These are phyloP conservation scores for Wickerhamomyces canadensis DNA, from an alignment of 805 yeast species.

Conservation along the genomic window DNA sequence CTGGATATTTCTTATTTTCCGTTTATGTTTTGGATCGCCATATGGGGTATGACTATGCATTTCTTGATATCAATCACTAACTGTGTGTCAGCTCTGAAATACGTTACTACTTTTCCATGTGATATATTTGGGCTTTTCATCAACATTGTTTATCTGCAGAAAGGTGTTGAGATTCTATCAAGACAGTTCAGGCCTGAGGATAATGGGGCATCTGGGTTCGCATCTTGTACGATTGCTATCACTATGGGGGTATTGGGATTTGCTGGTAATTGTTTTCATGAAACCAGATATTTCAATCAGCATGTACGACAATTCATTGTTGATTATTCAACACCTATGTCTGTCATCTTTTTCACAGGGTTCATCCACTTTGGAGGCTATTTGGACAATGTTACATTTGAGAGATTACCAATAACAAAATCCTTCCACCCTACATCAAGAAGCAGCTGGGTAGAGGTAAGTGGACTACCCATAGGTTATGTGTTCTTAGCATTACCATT, in stretches of 20 bases:
- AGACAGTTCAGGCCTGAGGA: slow-evolving; percentile 53
- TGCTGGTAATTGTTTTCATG: slow-evolving; percentile 43
- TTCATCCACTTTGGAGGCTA: slow-evolving; percentile 88
- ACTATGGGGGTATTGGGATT: slow-evolving; percentile 76
- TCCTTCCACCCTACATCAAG: slow-evolving; percentile 70
- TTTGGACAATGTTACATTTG: slow-evolving; percentile 49
- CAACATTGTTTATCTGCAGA: slow-evolving; percentile 80
- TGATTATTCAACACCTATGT: slow-evolving; percentile 81
- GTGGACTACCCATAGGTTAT: slow-evolving; percentile 49
- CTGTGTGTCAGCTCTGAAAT: slow-evolving; percentile 57
- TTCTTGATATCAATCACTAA: slow-evolving; percentile 65
- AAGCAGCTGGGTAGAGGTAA: slow-evolving; percentile 35
- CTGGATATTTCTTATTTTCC: slow-evolving; percentile 51
- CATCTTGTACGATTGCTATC: slow-evolving; percentile 68
- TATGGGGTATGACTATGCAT: slow-evolving; percentile 88
- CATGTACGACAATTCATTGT: slow-evolving; percentile 61
- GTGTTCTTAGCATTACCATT: slow-evolving; percentile 90
- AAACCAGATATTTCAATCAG: slow-evolving; percentile 57
- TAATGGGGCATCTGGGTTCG: slow-evolving; percentile 50
- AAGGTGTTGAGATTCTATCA: slow-evolving; percentile 78
- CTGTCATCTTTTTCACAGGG: slow-evolving; percentile 87
- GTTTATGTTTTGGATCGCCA: slow-evolving; percentile 92
- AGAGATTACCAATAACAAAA: slow-evolving; percentile 59
- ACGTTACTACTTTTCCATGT: slow-evolving; percentile 78
- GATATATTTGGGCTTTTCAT: slow-evolving; percentile 92